Conservation (phyloP, 2,329 filamentous ascomycete species). For the Pyricularia grisea region DNA sequence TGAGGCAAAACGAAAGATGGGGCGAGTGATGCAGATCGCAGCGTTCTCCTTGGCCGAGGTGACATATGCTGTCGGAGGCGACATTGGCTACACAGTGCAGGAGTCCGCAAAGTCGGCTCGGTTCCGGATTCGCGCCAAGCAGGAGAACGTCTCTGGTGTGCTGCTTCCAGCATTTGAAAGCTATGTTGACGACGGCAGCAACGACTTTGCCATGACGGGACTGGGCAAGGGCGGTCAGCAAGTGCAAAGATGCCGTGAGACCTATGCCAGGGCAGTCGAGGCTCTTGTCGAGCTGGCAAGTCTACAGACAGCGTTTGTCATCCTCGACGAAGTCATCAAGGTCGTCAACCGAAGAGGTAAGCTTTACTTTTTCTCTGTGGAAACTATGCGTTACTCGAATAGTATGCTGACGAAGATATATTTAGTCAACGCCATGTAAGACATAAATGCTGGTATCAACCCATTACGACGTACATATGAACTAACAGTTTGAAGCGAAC, state of each 20-base stretch:
- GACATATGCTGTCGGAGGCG: constrained; percentile 90
- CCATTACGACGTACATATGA: neutral
- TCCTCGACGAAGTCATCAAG: constrained; percentile 97
- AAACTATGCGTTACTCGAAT: constrained; percentile 10
- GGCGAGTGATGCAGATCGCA: constrained; percentile 96
- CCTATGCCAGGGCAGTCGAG: constrained; percentile 91
- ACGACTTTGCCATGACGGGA: constrained; percentile 93
- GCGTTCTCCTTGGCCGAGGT: constrained; percentile 97
- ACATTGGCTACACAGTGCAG: constrained; percentile 95
- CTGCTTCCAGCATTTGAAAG: constrained; percentile 90
- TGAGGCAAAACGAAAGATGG: constrained; percentile 99
- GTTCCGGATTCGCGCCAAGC: constrained; percentile 87
- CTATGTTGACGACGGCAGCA: constrained; percentile 78
- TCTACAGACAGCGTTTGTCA: constrained; percentile 93
- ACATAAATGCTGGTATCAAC: constrained; percentile 10
- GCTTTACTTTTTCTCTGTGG: constrained; percentile 10
- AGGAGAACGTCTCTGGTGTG: constrained; percentile 98
- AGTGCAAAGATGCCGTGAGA: constrained; percentile 89
- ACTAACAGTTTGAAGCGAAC: constrained; percentile 44
- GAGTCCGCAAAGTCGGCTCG: constrained; percentile 89
- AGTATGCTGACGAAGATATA: constrained; percentile 17
- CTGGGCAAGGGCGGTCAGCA: constrained; percentile 96
- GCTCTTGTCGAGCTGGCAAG: constrained; percentile 91
- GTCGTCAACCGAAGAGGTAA: constrained; percentile 90
- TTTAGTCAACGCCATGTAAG: constrained; percentile 83